These are phyloP conservation scores for Colletotrichum aenigma DNA, from an alignment of 2,329 filamentous ascomycete species.

Conservation along the genomic window DNA sequence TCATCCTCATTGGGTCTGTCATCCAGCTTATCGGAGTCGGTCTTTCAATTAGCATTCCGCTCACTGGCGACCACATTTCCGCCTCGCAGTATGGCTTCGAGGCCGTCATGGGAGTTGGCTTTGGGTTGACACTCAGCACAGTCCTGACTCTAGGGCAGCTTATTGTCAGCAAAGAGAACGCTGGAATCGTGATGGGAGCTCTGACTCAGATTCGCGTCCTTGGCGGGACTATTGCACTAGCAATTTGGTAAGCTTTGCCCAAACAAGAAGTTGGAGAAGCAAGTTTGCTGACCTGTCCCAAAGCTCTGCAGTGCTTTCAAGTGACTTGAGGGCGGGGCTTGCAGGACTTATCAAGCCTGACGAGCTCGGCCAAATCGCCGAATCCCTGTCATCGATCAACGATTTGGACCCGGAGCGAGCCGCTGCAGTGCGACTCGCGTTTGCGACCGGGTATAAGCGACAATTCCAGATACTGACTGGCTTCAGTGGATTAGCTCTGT, in stretches of 20 bases:
- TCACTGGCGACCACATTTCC: slow-evolving; percentile 27
- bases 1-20: slow-evolving; percentile 29
- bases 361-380: background rate
- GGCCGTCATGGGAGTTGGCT: slow-evolving; percentile 39
- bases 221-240: slow-evolving; percentile 39
- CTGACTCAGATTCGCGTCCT: slow-evolving; percentile 42
- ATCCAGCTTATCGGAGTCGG: slow-evolving; percentile 38
- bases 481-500: background rate
- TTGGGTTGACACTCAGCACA: slow-evolving; percentile 36
- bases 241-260: slow-evolving; percentile 29
- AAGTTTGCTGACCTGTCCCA: slow-evolving; percentile 26
- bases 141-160: slow-evolving; percentile 34
- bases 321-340: background rate
- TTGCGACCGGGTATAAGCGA: background rate
- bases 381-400: background rate
- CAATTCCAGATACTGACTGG: background rate
- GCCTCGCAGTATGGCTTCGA: slow-evolving; percentile 29
- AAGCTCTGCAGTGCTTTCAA: background rate
- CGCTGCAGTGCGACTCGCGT: background rate
- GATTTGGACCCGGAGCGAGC: background rate
- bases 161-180: slow-evolving; percentile 24
- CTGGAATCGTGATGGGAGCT: slow-evolving; percentile 39
- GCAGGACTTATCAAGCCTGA: background rate
- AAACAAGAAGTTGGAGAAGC: background rate
- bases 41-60: slow-evolving; percentile 26